phyloP scores from a whole-genome alignment of 1,284 basidiomycete species.

The Marasmius sp. region DNA sequence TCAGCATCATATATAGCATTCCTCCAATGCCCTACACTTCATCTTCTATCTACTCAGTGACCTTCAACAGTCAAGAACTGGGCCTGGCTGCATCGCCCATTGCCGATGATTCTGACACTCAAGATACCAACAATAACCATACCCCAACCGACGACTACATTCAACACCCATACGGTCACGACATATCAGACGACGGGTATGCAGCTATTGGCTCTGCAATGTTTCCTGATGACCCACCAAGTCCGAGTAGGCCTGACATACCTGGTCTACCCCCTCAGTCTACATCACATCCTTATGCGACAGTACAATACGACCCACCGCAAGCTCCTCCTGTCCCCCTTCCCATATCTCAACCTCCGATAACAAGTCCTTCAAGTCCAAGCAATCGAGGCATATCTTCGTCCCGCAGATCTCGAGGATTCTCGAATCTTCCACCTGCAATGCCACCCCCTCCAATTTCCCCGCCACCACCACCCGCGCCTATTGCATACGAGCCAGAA shows the following conservation, averaged over 20 bases:
- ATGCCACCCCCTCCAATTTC: constrained; percentile 63
- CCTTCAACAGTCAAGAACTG: constrained; percentile 25
- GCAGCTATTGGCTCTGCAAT: constrained; percentile 49
- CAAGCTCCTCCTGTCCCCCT: constrained; percentile 19
- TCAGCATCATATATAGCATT: constrained; percentile 83
- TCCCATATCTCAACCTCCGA: constrained; percentile 20
- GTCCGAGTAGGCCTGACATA: constrained; percentile 28
- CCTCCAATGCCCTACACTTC: constrained; percentile 67
- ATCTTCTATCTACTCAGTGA: constrained; percentile 50
- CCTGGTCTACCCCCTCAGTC: constrained; percentile 17
- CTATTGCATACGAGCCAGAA: constrained; percentile 32
- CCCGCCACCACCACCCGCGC: constrained; percentile 59
- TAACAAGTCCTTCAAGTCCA: constrained; percentile 18
- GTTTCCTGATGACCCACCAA: constrained; percentile 44
- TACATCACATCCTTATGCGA: constrained; percentile 26
- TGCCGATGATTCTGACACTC: neutral
- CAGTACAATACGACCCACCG: constrained; percentile 34
- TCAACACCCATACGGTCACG: constrained; percentile 26
- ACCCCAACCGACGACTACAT: constrained; percentile 31
- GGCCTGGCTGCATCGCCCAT: neutral
- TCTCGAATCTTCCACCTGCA: constrained; percentile 59
- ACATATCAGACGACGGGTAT: constrained; percentile 37
- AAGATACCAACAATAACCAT: constrained; percentile 28
- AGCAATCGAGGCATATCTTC: constrained; percentile 1
- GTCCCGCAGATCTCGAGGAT: constrained; percentile 45